Evolutionary conservation across 345 rosid species (phyloP).

Genomic region (Barbarea vulgaris): DNA sequence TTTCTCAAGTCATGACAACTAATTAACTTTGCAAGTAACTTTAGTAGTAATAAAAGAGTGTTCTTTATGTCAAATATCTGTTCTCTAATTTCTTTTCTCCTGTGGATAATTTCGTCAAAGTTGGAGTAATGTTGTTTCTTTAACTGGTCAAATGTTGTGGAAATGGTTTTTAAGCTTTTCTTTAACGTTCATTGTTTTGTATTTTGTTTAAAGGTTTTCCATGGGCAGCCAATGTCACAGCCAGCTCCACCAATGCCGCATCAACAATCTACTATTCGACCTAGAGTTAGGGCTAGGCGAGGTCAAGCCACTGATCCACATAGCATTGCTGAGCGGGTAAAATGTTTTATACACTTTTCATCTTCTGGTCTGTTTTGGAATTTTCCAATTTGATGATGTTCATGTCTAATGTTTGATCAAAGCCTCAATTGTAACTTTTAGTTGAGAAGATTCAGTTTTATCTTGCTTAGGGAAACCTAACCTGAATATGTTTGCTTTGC

Average conservation of each 20-base stretch:
- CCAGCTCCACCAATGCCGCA: conserved; percentile 81
- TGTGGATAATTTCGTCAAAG: neutral
- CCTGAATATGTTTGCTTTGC: conserved; percentile 21
- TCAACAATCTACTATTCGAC: conserved; percentile 85
- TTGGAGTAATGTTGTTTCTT: neutral
- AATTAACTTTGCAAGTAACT: conserved; percentile 3
- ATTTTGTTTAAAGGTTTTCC: conserved; percentile 62
- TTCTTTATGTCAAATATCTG: neutral
- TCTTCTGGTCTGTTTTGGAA: neutral
- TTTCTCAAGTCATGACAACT: neutral
- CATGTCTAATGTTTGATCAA: neutral
- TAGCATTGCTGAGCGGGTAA: conserved; percentile 97
- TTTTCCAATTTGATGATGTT: conserved; percentile 5
- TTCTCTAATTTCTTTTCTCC: neutral
- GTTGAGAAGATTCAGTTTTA: neutral
- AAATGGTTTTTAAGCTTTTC: neutral
- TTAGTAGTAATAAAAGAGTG: neutral
- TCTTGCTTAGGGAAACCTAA: neutral
- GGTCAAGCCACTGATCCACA: conserved; percentile 99
- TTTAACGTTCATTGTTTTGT: neutral
- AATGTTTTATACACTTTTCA: neutral
- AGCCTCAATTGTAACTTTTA: neutral
- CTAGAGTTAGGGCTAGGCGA: conserved; percentile 95
- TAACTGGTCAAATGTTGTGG: neutral
- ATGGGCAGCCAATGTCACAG: conserved; percentile 86